Evolutionary conservation across 2,329 filamentous ascomycete genomes (phyloP).

Genomic region (Aspergillus aculeatinus): DNA sequence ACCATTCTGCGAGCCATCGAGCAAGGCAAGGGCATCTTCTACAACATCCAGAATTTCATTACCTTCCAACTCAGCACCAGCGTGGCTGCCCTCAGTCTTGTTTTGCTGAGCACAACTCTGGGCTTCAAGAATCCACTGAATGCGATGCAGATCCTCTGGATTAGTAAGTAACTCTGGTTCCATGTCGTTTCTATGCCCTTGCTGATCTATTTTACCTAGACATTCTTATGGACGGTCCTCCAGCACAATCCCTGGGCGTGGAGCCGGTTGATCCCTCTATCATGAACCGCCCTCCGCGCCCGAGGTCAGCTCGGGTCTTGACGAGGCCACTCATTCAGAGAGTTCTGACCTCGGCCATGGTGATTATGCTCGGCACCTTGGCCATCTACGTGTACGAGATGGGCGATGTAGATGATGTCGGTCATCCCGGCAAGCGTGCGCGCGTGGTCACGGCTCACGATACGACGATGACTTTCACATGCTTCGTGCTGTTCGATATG

Average conservation of each 20-base stretch:
- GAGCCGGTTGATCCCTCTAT: slow-evolving; percentile 92
- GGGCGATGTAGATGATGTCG: slow-evolving; percentile 61
- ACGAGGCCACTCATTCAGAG: slow-evolving; percentile 78
- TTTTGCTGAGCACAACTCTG: slow-evolving; percentile 86
- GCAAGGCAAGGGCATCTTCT: slow-evolving; percentile 98
- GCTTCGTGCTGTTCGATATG: slow-evolving; percentile 99
- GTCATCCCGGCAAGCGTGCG: slow-evolving; percentile 39
- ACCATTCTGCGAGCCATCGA: slow-evolving; percentile 93
- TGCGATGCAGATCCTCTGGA: slow-evolving; percentile 99
- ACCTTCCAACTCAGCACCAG: slow-evolving; percentile 98
- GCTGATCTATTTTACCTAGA: slow-evolving; percentile 56
- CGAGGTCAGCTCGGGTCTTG: slow-evolving; percentile 85
- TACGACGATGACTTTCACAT: slow-evolving; percentile 99
- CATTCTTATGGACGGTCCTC: slow-evolving; percentile 98
- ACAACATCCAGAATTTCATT: slow-evolving; percentile 99
- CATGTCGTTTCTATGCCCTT: background rate
- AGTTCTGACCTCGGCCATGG: slow-evolving; percentile 78
- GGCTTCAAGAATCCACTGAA: slow-evolving; percentile 96
- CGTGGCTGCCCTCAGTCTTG: slow-evolving; percentile 85
- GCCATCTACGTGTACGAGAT: slow-evolving; percentile 90
- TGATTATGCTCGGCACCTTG: slow-evolving; percentile 93
- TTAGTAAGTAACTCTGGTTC: slow-evolving; percentile 67
- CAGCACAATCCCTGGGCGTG: slow-evolving; percentile 93
- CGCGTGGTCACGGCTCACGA: slow-evolving; percentile 82
- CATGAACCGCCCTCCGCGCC: slow-evolving; percentile 85